A percentile compares a stretch with the other conserved stretches of the same genome.
These are phyloP conservation scores for Adiantum capillusveneris DNA, from an alignment of 75 land plant genomes.

Conservation along the genomic window DNA sequence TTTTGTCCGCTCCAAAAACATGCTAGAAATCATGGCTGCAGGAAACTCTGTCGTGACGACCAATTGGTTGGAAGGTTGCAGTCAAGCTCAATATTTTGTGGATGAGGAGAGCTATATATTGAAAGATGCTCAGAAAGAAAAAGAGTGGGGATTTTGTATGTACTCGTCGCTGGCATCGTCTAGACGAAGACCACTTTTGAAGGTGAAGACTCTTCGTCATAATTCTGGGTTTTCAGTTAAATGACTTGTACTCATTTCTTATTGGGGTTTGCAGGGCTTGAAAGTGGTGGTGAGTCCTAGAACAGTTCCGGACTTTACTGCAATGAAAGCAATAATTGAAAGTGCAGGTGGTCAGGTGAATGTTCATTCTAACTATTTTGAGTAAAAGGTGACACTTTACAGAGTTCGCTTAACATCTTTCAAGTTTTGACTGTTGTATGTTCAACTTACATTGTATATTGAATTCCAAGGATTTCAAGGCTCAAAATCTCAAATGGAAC, in stretches of 20 bases:
- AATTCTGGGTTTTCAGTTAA: background rate
- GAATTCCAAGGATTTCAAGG: background rate
- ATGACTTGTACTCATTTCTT: too few species aligned
- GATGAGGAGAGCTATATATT: conserved; percentile 74
- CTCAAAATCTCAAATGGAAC: too few species aligned
- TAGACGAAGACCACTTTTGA: conserved; percentile 54
- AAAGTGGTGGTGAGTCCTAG: background rate
- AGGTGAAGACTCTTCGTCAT: conserved; percentile 46
- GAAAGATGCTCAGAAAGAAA: conserved; percentile 78
- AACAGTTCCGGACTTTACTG: background rate
- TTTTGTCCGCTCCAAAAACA: conserved; percentile 84
- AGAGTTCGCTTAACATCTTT: too few species aligned
- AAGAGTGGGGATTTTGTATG: conserved; percentile 88
- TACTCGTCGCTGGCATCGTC: conserved; percentile 59
- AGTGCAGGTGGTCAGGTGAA: conserved; percentile 9
- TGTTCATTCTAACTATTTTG: too few species aligned
- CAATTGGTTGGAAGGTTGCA: conserved; percentile 83
- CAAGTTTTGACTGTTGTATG: too few species aligned
- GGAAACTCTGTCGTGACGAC: conserved; percentile 81
- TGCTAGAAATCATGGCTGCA: conserved; percentile 81
- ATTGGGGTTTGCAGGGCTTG: background rate
- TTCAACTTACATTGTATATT: too few species aligned
- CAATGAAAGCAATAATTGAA: conserved; percentile 3
- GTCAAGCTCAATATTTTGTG: conserved; percentile 53
- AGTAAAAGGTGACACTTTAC: too few species aligned